Percentiles rank a stretch among this genome's conserved stretches.
phyloP scores from a whole-genome alignment of 441 rosid genomes.

The Jatropha multifida region DNA sequence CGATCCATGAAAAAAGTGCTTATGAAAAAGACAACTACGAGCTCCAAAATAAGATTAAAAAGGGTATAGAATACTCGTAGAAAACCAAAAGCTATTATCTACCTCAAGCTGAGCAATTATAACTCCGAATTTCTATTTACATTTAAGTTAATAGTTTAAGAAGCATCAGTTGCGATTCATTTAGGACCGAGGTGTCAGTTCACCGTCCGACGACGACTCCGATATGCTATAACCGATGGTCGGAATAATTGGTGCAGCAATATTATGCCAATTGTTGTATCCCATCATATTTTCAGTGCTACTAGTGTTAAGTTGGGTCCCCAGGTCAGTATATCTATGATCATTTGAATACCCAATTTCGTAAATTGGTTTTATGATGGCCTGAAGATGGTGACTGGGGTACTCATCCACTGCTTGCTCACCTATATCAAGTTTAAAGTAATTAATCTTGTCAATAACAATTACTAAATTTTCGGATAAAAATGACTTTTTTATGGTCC shows the following conservation, averaged over 20 bases:
- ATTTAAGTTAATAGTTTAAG: not conserved
- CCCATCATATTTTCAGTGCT: conserved; percentile 2
- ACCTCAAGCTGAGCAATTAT: no score
- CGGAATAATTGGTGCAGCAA: conserved; percentile 15
- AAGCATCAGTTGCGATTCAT: conserved; percentile 17
- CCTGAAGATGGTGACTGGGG: conserved; percentile 26
- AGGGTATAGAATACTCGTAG: no score
- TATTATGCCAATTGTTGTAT: conserved; percentile 28
- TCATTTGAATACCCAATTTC: conserved; percentile 24
- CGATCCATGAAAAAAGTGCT: no score
- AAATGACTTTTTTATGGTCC: no score
- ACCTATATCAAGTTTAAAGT: conserved; percentile 28
- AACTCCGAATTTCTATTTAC: not conserved
- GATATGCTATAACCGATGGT: conserved; percentile 30
- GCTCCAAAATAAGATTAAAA: no score
- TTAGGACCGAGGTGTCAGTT: conserved; percentile 32
- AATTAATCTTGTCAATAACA: not conserved
- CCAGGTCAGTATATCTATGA: conserved; percentile 18
- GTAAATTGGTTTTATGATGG: conserved; percentile 20
- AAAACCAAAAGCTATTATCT: no score
- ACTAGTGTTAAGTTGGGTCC: conserved; percentile 10
- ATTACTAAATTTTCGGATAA: no score
- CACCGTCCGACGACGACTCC: conserved; percentile 44
- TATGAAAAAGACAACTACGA: no score
- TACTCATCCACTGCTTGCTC: conserved; percentile 33